Base-by-base conservation (phyloP, 495 filamentous ascomycete genomes). In the Penicillium turbatum region DNA sequence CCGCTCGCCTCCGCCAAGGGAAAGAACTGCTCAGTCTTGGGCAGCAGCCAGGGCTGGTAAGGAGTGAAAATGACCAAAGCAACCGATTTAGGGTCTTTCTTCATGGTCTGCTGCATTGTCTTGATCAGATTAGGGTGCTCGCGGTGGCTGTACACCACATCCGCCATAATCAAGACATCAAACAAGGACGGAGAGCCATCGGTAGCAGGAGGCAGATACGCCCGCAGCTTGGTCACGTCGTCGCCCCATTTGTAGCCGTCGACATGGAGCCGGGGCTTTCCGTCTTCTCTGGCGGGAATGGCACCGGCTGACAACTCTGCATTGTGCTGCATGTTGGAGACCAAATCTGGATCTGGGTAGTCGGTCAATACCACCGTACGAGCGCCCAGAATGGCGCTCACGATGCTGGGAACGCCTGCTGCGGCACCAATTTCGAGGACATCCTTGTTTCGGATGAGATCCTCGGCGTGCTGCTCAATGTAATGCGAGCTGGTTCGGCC, bases 51-150 rank as follows among this genome's bases (percentile, higher is more conserved):
- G 1, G 92, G 91, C 55, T 93, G 76, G 72, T 97, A 95, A 2
- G 88, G 89, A 0, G 90, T 95, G 68, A 97, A 97, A 60, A 96
- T 93, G 12, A 96, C 92, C 59, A 90, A 71, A 1, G 90, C 92
- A 39, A 74, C 78, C 15, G 86, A 79, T 12, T 74, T 69, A n/a
- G 58, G 51, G 6, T 69, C 61, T 37, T 74, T 75, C 55, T 76
- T 80, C 50, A 93, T 65, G 3, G 86, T 86, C 57, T 71, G 48
- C 56, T 79, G 71, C 50, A 96, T 80, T 0, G 86, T 90, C 40
- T 79, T 75, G 48, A 91, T 72, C 57, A 97, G 78, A 57, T 87
- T 87, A 2, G 58, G 66, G 63, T 96, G 92, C 71, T 95, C 89
- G 6, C 82, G 86, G 58, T 96, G 88, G 48, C 89, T 88, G 68